phyloP scores from a whole-genome alignment of 768 basidiomycete genomes.

The Ramaria rubella region DNA sequence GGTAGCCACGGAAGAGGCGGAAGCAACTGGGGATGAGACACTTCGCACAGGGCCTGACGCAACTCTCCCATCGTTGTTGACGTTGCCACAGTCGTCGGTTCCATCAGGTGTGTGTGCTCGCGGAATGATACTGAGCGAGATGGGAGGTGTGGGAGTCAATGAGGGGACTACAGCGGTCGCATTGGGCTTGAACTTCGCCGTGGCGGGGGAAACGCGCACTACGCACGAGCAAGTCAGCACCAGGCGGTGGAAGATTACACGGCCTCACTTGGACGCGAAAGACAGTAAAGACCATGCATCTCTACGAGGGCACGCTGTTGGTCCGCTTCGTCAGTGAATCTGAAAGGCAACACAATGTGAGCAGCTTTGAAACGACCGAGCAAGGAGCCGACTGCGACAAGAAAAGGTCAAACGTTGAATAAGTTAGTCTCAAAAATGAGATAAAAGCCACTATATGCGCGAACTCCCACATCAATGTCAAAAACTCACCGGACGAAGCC shows the following conservation, averaged over 20 bases:
- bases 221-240: constrained; percentile 23
- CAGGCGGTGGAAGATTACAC: constrained; percentile 20
- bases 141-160: background rate
- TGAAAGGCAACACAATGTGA: constrained; percentile 21
- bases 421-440: background rate
- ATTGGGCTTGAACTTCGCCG: constrained; percentile 71
- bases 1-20: background rate
- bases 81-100: background rate
- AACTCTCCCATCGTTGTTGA: background rate
- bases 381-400: constrained; percentile 12
- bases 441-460: background rate
- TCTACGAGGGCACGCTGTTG: constrained; percentile 85
- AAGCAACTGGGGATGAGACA: constrained; percentile 6
- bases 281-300: constrained; percentile 87
- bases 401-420: background rate
- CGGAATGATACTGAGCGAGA: background rate
- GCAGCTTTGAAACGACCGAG: too few relatives aligned
- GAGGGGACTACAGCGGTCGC: constrained; percentile 28
- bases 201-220: constrained; percentile 91
- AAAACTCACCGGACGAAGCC: constrained; percentile 79
- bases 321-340: constrained; percentile 84
- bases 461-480: too few relatives aligned
- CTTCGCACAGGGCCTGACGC: background rate
- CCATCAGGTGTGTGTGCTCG: background rate
- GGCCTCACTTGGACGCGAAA: constrained; percentile 70